Conservation (phyloP, 768 basidiomycete species). For the Strobilomyces confusus region DNA sequence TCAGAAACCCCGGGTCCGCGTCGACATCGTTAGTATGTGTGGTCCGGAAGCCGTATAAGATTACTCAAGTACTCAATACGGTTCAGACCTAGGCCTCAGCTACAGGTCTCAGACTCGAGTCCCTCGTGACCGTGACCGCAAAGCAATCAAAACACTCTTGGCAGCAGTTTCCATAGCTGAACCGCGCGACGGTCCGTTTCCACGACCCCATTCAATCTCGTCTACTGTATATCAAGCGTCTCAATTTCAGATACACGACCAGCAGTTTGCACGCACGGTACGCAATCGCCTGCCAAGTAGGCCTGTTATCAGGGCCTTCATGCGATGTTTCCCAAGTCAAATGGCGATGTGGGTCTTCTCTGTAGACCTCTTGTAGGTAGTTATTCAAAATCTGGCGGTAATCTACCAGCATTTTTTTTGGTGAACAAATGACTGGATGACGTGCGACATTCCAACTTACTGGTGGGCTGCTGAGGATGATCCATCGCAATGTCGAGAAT, state of each 20-base stretch:
- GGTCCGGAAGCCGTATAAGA: no score
- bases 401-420: slow-evolving; percentile 5
- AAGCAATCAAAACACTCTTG: slow-evolving; percentile 13
- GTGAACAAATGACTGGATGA: background rate
- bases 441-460: slow-evolving; percentile 5
- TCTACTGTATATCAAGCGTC: slow-evolving; percentile 14
- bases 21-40: no score
- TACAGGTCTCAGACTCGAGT: background rate
- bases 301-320: slow-evolving; percentile 19
- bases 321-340: slow-evolving; percentile 16
- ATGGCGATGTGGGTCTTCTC: slow-evolving; percentile 10
- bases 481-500: slow-evolving; percentile 1
- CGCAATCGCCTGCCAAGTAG: slow-evolving; percentile 24
- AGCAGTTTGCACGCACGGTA: slow-evolving; percentile 12
- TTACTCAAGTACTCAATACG: no score
- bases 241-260: background rate
- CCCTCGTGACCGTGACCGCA: background rate
- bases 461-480: background rate
- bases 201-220: slow-evolving; percentile 20
- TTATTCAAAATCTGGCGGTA: slow-evolving; percentile 24
- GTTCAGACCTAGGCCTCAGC: no score
- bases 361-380: slow-evolving; percentile 15
- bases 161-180: slow-evolving; percentile 25
- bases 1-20: no score
- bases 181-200: slow-evolving; percentile 13